Percentiles rank a stretch among this genome's conserved stretches.
Evolutionary conservation across 2,329 filamentous ascomycete species (phyloP).

Genomic region (Calonectria honghensis): DNA sequence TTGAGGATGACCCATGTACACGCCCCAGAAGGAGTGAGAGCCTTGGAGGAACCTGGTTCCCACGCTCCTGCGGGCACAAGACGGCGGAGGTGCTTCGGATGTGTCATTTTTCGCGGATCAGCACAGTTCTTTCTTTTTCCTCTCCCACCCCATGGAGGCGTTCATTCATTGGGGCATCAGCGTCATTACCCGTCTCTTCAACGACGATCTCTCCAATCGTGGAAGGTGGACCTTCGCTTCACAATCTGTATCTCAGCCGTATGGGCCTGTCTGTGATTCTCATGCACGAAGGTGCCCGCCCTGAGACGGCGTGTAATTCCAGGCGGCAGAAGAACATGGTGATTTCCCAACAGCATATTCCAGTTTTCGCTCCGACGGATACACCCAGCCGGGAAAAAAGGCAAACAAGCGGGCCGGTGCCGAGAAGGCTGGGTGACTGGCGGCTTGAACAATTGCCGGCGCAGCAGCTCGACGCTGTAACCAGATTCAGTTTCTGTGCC

Average conservation of each 20-base stretch:
- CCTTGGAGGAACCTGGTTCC: constrained; percentile 28
- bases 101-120: constrained; percentile 31
- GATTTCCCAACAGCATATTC: constrained; percentile 15
- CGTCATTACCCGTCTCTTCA: constrained; percentile 26
- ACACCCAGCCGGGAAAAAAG: constrained; percentile 3
- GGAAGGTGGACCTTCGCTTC: constrained; percentile 30
- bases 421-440: constrained; percentile 26
- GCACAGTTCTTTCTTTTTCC: constrained; percentile 31
- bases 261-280: background rate
- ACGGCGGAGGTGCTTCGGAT: constrained; percentile 37
- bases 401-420: constrained; percentile 25
- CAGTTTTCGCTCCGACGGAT: constrained; percentile 8
- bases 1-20: constrained; percentile 31
- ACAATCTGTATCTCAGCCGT: constrained; percentile 29
- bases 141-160: constrained; percentile 23
- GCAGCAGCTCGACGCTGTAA: constrained; percentile 26
- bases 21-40: constrained; percentile 26
- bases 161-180: constrained; percentile 31
- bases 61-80: constrained; percentile 16
- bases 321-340: constrained; percentile 19
- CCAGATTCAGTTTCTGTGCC: constrained; percentile 36
- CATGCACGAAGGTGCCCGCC: constrained; percentile 30
- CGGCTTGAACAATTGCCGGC: constrained; percentile 36
- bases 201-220: constrained; percentile 37
- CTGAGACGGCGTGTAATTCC: constrained; percentile 35